These are phyloP conservation scores for Diaporthe eres DNA, from an alignment of 2,329 filamentous ascomycete species.

Conservation along the genomic window DNA sequence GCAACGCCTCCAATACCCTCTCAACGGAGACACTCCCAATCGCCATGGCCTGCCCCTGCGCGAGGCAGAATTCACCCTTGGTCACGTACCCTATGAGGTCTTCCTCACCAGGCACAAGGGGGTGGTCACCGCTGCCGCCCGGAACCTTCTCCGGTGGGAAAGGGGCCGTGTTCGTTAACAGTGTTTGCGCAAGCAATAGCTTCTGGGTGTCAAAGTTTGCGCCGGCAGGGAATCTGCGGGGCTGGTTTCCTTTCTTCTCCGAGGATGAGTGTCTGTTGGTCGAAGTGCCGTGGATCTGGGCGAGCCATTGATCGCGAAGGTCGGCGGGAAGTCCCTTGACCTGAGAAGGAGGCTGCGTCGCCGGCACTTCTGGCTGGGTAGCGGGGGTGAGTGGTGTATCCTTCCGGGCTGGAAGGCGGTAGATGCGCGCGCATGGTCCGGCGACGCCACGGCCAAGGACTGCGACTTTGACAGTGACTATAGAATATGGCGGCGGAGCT, in stretches of 20 bases:
- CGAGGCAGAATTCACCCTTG: conserved; percentile 85
- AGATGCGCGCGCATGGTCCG: conserved; percentile 82
- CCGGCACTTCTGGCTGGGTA: conserved; percentile 61
- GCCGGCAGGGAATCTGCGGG: conserved; percentile 43
- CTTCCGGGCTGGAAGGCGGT: conserved; percentile 77
- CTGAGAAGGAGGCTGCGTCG: conserved; percentile 54
- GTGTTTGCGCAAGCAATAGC: conserved; percentile 62
- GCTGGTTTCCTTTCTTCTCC: conserved; percentile 47
- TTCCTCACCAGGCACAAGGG: conserved; percentile 77
- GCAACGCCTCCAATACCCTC: conserved; percentile 64
- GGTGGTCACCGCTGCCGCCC: conserved; percentile 66
- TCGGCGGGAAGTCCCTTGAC: conserved; percentile 56
- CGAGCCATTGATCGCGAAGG: conserved; percentile 80
- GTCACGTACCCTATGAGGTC: conserved; percentile 94
- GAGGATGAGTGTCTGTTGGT: conserved; percentile 46
- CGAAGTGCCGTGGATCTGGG: conserved; percentile 41
- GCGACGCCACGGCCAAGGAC: conserved; percentile 80
- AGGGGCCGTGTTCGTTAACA: conserved; percentile 57
- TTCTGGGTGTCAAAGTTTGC: conserved; percentile 56
- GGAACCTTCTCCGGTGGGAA: conserved; percentile 54
- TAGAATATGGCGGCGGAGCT: conserved; percentile 53
- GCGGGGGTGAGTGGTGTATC: conserved; percentile 44
- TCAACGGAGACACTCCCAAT: conserved; percentile 78
- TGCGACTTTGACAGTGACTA: conserved; percentile 76
- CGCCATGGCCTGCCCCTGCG: conserved; percentile 80